These are phyloP conservation scores for Hypoxylon perforatum DNA, from an alignment of 495 filamentous ascomycete species.

Conservation along the genomic window DNA sequence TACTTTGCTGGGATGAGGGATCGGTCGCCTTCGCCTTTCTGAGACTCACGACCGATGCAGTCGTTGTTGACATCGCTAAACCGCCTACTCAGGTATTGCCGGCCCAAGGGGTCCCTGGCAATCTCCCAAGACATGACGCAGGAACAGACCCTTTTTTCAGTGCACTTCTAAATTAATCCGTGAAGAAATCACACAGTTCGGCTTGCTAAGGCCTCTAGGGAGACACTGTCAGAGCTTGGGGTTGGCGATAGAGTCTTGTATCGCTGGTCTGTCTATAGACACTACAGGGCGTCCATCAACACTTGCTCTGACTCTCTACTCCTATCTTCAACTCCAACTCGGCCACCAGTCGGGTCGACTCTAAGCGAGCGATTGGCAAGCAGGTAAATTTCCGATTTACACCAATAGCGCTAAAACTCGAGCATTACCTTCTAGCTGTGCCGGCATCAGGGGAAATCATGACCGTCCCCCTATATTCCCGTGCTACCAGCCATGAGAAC, in stretches of 20 bases:
- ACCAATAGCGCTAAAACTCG: conserved; percentile 17
- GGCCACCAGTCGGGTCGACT: not conserved
- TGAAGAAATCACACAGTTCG: not conserved
- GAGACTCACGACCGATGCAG: conserved; percentile 7
- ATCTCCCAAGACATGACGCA: conserved; percentile 18
- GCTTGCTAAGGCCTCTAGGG: not conserved
- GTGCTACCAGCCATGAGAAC: conserved; percentile 11
- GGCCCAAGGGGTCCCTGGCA: not conserved
- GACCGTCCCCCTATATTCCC: conserved; percentile 5
- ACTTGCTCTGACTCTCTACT: conserved; percentile 4
- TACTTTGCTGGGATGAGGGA: conserved; percentile 23
- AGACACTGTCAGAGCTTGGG: not conserved
- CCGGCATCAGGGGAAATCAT: not conserved
- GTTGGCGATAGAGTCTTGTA: not conserved
- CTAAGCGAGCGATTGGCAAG: conserved; percentile 19
- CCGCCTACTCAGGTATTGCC: conserved; percentile 10
- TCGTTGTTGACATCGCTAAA: conserved; percentile 7
- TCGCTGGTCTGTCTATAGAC: not conserved
- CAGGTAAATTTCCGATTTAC: conserved; percentile 15
- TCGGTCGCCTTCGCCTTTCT: conserved; percentile 3
- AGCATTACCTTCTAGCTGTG: conserved; percentile 2
- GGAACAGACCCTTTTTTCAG: not conserved
- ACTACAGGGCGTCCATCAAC: conserved; percentile 6
- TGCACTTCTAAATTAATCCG: not conserved
- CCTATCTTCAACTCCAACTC: not conserved